Evolutionary conservation across 2,329 filamentous ascomycete genomes (phyloP).

Genomic region (Diplodia corticola): DNA sequence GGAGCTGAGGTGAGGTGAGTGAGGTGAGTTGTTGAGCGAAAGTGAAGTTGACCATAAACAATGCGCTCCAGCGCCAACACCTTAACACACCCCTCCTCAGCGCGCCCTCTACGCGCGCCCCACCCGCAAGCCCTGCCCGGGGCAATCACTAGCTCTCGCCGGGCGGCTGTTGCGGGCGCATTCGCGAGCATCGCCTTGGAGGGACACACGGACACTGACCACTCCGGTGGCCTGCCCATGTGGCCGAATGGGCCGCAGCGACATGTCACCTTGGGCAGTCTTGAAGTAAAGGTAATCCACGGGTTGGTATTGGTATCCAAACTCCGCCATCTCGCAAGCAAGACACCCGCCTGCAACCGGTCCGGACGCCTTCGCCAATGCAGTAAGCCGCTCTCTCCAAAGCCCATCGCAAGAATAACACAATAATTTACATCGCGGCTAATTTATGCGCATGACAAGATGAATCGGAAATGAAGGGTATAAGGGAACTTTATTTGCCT

Average conservation of each 20-base stretch:
- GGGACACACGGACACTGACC: background rate
- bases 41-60: background rate
- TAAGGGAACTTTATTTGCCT: constrained; percentile 7
- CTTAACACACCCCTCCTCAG: background rate
- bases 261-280: background rate
- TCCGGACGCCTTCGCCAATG: constrained; percentile 20
- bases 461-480: background rate
- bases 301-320: constrained; percentile 17
- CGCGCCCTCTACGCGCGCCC: no score
- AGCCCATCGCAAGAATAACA: background rate
- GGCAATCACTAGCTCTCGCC: background rate
- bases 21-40: background rate
- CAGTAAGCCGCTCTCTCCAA: constrained; percentile 2
- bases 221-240: no score
- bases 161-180: no score
- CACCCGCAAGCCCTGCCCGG: background rate
- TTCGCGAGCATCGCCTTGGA: background rate
- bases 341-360: background rate
- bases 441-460: background rate
- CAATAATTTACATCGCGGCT: background rate
- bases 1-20: background rate
- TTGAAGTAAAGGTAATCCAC: background rate
- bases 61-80: background rate
- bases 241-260: background rate
- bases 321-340: background rate